A percentile compares a stretch with the other conserved stretches of the same genome.
phyloP scores from a whole-genome alignment of 495 filamentous ascomycete genomes.

The Physcia stellaris region DNA sequence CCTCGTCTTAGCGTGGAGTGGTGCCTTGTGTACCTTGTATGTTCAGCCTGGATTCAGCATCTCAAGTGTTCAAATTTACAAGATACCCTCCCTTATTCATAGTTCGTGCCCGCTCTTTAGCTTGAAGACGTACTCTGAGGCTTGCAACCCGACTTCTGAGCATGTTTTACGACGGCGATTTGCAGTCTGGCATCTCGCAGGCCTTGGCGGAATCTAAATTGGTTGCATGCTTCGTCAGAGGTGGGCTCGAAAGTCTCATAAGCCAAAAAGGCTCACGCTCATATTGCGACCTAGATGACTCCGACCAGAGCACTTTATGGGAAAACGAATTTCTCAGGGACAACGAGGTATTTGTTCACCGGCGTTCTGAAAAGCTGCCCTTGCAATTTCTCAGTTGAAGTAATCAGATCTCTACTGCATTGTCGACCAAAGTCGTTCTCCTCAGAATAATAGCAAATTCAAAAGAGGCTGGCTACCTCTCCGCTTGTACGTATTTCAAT shows the following conservation, averaged over 20 bases:
- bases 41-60: not conserved
- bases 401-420: conserved; percentile 27
- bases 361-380: not conserved
- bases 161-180: conserved; percentile 69
- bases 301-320: conserved; percentile 55
- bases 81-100: not conserved
- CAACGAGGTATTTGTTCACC: conserved; percentile 32
- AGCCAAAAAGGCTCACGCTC: not conserved
- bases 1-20: not conserved
- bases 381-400: conserved; percentile 2
- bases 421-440: conserved; percentile 46
- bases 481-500: too few species aligned
- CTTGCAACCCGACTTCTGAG: not conserved
- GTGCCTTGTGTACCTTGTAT: not conserved
- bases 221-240: conserved; percentile 57
- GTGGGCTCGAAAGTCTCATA: conserved; percentile 30
- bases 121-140: too few species aligned
- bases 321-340: conserved; percentile 58
- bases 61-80: not conserved
- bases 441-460: conserved; percentile 57
- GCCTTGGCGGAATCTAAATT: conserved; percentile 54
- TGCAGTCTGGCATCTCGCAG: conserved; percentile 63
- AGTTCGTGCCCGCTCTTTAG: not conserved
- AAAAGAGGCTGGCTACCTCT: conserved; percentile 65
- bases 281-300: conserved; percentile 38